phyloP scores from a whole-genome alignment of 2,329 filamentous ascomycete genomes.

The Botryotinia calthae region DNA sequence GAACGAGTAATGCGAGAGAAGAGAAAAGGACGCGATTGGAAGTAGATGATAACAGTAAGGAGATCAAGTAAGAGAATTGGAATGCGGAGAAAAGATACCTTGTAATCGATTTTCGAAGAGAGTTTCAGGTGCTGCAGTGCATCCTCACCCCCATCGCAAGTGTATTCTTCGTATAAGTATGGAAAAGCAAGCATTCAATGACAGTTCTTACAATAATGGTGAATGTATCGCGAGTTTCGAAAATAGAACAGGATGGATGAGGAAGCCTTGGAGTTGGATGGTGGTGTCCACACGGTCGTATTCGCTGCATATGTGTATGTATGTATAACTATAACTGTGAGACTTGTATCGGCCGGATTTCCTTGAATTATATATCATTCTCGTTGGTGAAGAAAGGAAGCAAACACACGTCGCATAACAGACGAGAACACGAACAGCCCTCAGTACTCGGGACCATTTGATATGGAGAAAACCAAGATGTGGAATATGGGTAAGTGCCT shows the following conservation, averaged over 20 bases:
- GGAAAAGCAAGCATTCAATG: neutral
- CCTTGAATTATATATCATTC: constrained; percentile 1
- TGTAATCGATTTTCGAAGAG: neutral
- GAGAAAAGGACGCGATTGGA: neutral
- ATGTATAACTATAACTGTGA: neutral
- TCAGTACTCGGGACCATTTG: neutral
- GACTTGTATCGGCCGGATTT: neutral
- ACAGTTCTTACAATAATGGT: neutral
- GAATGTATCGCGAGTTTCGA: neutral
- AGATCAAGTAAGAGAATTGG: neutral
- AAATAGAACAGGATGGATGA: constrained; percentile 5
- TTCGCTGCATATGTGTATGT: neutral
- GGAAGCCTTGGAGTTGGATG: neutral
- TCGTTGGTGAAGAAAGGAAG: neutral
- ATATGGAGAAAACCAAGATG: neutral
- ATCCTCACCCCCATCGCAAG: neutral
- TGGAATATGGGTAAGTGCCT: neutral
- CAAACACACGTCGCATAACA: constrained; percentile 3
- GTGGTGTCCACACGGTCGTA: constrained; percentile 5
- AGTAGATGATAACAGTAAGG: neutral
- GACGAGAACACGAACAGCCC: neutral
- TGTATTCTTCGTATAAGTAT: neutral
- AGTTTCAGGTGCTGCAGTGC: constrained; percentile 10
- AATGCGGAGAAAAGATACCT: neutral
- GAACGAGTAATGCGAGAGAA: neutral